Evolutionary conservation across 1,284 basidiomycete genomes (phyloP).

Genomic region (Tilletia setariae): DNA sequence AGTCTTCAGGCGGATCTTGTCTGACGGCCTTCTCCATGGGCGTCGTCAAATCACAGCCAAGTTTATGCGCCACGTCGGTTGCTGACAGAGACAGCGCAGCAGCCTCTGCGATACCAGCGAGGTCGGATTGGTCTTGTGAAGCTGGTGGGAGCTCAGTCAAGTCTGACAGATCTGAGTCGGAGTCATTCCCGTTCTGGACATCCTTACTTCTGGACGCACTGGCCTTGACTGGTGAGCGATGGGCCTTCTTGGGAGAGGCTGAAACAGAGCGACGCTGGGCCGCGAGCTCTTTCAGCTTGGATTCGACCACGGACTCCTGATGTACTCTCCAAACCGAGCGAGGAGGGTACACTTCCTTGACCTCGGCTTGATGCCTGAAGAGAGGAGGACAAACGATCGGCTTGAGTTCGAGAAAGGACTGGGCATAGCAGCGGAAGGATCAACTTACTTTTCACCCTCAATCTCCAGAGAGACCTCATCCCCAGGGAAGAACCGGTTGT

Average conservation of each 20-base stretch:
- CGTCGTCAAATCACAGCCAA: conserved; percentile 76
- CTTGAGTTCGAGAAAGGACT: no score
- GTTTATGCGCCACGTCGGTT: conserved; percentile 60
- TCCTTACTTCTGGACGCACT: background rate
- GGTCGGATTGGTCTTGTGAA: background rate
- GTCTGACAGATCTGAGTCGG: conserved; percentile 15
- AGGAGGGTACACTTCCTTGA: conserved; percentile 73
- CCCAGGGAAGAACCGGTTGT: conserved; percentile 83
- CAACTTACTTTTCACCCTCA: conserved; percentile 45
- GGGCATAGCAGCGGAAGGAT: background rate
- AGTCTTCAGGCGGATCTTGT: conserved; percentile 74
- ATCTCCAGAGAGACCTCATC: conserved; percentile 61
- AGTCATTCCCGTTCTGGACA: conserved; percentile 7
- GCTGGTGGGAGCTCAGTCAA: conserved; percentile 12
- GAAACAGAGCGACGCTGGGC: background rate
- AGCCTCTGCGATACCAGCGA: background rate
- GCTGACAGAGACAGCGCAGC: conserved; percentile 1
- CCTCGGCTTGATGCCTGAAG: conserved; percentile 71
- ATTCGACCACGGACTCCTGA: conserved; percentile 8
- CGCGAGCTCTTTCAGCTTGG: conserved; percentile 2
- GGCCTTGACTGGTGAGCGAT: conserved; percentile 2
- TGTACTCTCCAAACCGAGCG: conserved; percentile 56
- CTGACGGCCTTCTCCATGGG: conserved; percentile 68
- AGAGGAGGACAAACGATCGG: background rate
- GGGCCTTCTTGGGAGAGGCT: background rate